Base-by-base conservation (phyloP, 192 early-diverging fungal genomes). In the Umbelopsis isabellina region DNA sequence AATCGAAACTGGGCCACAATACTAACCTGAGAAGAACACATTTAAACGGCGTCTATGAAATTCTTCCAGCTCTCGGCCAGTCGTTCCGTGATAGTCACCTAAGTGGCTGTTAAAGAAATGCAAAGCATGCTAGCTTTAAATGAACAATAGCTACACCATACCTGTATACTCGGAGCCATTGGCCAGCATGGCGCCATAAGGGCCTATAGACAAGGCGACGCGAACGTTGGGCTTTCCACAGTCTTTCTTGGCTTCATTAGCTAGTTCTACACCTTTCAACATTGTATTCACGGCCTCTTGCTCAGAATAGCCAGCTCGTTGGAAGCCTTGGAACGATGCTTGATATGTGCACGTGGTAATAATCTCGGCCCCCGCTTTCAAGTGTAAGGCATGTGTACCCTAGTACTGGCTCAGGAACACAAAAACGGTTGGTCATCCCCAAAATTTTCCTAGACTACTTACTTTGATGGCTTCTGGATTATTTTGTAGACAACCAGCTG, bases 131-230 rank as follows among this genome's bases (percentile, higher is more conserved):
- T 53, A 12, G 23, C 23, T n/a, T 9, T 23, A 53, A 23, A 53
- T 53, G 23, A 23, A 25, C 22, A 23, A 33, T 41, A 41, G 6
- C 6, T 9, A 41, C 6, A 30, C 27, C 27, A 30, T 5, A n/a
- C 91, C 91, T 3, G 86, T 86, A 66, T 87, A 92, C 58, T 92
- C 91, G 13, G 87, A 75, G 6, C 84, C 86, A 73, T 91, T 80
- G 2, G 82, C 80, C 53, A 92, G 73, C 11, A 80, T 77, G 25
- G 90, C 91, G 15, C 90, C 91, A 67, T 86, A 90, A 4, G 84
- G 86, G 0, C 91, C 91, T 44, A 91, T 47, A 2, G 88, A 87
- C 5, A 82, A 82, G 0, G 90, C 88, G 22, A 91, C 70, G 23
- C 85, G 52, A 11, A 73, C 66, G 16, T 74, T 20, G 4, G 65